Evolutionary conservation across 306 rosid genomes (phyloP), one percentile per base, ranked within the genome.

Genomic region (Phaseolus lunatus): DNA sequence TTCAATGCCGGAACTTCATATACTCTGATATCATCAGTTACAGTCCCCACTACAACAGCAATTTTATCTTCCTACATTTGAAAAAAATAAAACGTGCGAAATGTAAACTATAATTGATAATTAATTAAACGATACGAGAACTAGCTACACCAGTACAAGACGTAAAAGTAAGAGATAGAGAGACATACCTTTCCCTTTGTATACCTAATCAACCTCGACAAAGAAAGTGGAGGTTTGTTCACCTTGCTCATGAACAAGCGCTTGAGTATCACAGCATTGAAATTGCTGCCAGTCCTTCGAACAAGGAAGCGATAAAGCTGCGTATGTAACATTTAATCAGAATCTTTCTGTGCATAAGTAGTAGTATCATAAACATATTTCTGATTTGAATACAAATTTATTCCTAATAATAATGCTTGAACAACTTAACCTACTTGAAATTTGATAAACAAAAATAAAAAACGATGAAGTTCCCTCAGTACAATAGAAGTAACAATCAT

Each of bases 281-380:
- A 91, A 16, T 81, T 86, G 84, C 97, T 89, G 20, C 87, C 90
- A 10, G 94, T 89, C 56, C 93, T 89, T 63, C 94, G 78, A 16
- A 87, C 94, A 41, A 93, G 92, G 76, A 93, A 93, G 35, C 96
- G 87, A 61, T 90, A 90, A 2, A 90, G 93, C 98, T 90, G 85
- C 56, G n/a, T 1, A 73, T 1, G 20, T 47, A 19, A 72, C 26
- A 62, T 9, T 16, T 20, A 69, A 68, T 87, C 77, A 87, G 82
- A 75, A 37, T 18, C 50, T 2, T 37, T 9, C 7, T 0, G 43
- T 7, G 44, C 12, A 54, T 20, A 6, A 24, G 2, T 7, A 22
- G 53, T 5, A 31, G n/a, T n/a, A 50, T 14, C 1, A 3, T 35
- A 39, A 37, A 53, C 45, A 64, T 1, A 3, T 6, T 69, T 23